Evolutionary conservation across 352 stramenopile species (phyloP).

Genomic region (Phytophthora uliginosa): DNA sequence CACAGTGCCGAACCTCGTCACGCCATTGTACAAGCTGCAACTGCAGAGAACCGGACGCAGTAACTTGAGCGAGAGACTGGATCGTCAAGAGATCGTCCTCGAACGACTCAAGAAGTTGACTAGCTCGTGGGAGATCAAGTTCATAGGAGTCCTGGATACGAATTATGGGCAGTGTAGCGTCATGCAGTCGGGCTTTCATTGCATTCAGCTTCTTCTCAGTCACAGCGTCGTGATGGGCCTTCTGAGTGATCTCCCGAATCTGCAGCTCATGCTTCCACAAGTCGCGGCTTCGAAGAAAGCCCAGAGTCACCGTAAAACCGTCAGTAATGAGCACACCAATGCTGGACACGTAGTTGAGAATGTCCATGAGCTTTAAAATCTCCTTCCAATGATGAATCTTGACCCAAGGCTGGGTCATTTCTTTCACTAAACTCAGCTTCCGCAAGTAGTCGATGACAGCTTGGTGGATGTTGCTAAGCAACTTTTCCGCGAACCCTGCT

Average conservation of each 20-base stretch:
- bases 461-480: conserved; percentile 48
- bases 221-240: conserved; percentile 61
- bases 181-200: conserved; percentile 65
- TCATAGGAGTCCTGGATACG: conserved; percentile 59
- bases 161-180: conserved; percentile 48
- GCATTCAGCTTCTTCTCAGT: conserved; percentile 65
- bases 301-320: conserved; percentile 60
- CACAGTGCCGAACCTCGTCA: conserved; percentile 67
- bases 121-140: conserved; percentile 42
- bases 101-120: conserved; percentile 51
- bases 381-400: conserved; percentile 75
- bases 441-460: conserved; percentile 53
- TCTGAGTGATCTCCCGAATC: conserved; percentile 68
- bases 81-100: conserved; percentile 70
- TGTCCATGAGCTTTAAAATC: conserved; percentile 56
- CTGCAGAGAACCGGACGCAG: conserved; percentile 42
- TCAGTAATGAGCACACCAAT: conserved; percentile 61
- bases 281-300: conserved; percentile 56
- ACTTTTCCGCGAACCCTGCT: conserved; percentile 45
- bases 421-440: conserved; percentile 56
- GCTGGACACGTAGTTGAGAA: conserved; percentile 61
- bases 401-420: conserved; percentile 62
- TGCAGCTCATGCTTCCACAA: conserved; percentile 66
- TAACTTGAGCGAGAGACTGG: conserved; percentile 63
- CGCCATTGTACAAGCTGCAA: conserved; percentile 61